A percentile compares a stretch with the other conserved stretches of the same genome.
phyloP scores from a whole-genome alignment of 1,139 yeast genomes.

The Yamadazyma taylorii region DNA sequence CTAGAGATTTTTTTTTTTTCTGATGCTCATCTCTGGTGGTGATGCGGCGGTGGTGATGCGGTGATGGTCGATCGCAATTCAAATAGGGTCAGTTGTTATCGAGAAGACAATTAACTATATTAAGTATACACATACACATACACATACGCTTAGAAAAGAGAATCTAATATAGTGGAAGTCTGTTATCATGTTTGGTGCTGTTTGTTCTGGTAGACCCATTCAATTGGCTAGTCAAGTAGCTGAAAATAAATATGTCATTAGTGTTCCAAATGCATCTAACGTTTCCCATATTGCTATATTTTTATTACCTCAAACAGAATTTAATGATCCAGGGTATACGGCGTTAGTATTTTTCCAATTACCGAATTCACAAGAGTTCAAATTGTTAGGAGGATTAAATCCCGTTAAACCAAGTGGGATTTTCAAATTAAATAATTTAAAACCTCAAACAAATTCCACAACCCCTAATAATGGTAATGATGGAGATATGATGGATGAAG shows the following conservation, averaged over 20 bases:
- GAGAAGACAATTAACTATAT: not conserved
- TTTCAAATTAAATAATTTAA: constrained; percentile 63
- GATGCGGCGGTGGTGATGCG: not conserved
- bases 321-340: constrained; percentile 66
- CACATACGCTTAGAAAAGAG: too few species aligned
- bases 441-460: constrained; percentile 15
- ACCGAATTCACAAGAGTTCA: constrained; percentile 67
- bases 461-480: constrained; percentile 14
- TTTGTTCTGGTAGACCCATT: constrained; percentile 57
- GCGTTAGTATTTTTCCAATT: constrained; percentile 89
- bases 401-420: constrained; percentile 86
- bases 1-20: constrained; percentile 6
- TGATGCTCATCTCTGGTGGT: constrained; percentile 4
- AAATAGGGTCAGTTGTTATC: not conserved
- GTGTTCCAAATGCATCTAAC: constrained; percentile 59
- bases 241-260: constrained; percentile 59
- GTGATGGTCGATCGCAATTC: not conserved
- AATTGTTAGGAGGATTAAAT: constrained; percentile 74
- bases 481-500: constrained; percentile 31
- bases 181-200: constrained; percentile 50
- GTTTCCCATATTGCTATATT: constrained; percentile 76
- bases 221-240: constrained; percentile 64
- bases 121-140: too few species aligned
- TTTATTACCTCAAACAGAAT: constrained; percentile 64
- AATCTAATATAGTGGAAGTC: too few species aligned